Base-by-base conservation (phyloP, 2,329 filamentous ascomycete species). In the Lomentospora prolificans region DNA sequence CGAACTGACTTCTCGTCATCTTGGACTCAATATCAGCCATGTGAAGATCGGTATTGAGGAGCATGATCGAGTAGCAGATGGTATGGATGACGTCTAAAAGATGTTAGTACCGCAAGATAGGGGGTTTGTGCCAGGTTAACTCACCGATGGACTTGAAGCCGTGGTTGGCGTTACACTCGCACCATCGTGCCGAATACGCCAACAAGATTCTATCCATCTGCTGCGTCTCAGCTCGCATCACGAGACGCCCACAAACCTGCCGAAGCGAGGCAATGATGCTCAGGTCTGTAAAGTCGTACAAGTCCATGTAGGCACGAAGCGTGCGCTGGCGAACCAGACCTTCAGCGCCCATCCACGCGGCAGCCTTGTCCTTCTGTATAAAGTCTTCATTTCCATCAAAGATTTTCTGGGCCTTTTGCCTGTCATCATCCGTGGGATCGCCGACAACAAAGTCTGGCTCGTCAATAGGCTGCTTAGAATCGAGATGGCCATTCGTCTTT, bases 21-120 rank as follows among this genome's bases (percentile, higher is more conserved):
- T 95, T 95, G 63, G 88, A 84, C 59, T 95, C 90, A 62, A 97
- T 96, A 66, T 97, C 91, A 57, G 92, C 94, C 65, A 97, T 71
- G 65, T 99, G 92, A 56, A 99, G 76, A 73, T 99, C 94, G 31
- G 94, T 99, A 65, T 99, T 99, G 60, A 99, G 79, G 9, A 99
- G 78, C 65, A 99, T 85, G 60, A 99, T 84, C 1, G 94, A 96
- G 70, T 97, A 99, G 71, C 90, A 95, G 60, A 97, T 95, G 24
- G 91, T 96, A 68, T 99, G 92, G 17, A 99, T 91, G 51, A 97
- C 87, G 72, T 97, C 92, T 87, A 55, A 52, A 51, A 31, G 59
- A 24, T 33, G 14, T 10, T 22, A 60, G 76, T 63, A 73, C 70
- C 60, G 62, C 25, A 51, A 10, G 58, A 22, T n/a, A n/a, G n/a